These are phyloP conservation scores for Phytophthora macrochlamydospora DNA, from an alignment of 352 stramenopile genomes.

Conservation along the genomic window DNA sequence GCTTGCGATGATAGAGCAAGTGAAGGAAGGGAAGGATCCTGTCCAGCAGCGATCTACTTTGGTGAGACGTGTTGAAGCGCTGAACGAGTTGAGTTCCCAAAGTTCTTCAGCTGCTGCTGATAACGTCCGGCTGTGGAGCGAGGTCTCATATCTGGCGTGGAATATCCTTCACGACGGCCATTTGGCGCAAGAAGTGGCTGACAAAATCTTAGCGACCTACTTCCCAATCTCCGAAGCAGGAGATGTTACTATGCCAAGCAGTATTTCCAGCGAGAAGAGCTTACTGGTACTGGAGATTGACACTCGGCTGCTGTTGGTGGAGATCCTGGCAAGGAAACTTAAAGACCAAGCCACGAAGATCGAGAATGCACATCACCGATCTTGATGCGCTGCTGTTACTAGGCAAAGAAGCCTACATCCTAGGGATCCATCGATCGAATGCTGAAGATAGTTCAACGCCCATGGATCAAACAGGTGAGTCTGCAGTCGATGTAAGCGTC, in stretches of 20 bases:
- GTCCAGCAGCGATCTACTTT: slow-evolving; percentile 32
- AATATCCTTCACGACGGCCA: slow-evolving; percentile 40
- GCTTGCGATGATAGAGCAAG: slow-evolving; percentile 68
- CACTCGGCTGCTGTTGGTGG: slow-evolving; percentile 49
- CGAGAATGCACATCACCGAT: slow-evolving; percentile 18
- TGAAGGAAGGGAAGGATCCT: slow-evolving; percentile 67
- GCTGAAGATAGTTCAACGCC: slow-evolving; percentile 5
- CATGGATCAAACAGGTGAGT: slow-evolving; percentile 3
- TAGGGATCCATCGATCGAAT: slow-evolving; percentile 39
- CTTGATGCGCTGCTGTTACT: slow-evolving; percentile 25
- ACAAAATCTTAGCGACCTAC: slow-evolving; percentile 40
- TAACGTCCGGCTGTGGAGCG: slow-evolving; percentile 50
- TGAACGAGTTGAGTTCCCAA: slow-evolving; percentile 20
- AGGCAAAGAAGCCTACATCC: slow-evolving; percentile 31
- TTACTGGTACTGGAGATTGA: slow-evolving; percentile 63
- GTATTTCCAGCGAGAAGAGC: slow-evolving; percentile 47
- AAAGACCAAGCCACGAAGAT: slow-evolving; percentile 30
- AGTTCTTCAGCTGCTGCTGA: slow-evolving; percentile 4
- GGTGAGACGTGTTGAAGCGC: slow-evolving; percentile 25
- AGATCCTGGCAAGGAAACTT: slow-evolving; percentile 48
- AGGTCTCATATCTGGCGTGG: slow-evolving; percentile 53
- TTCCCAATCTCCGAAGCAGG: slow-evolving; percentile 33
- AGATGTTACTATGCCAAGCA: slow-evolving; percentile 11
- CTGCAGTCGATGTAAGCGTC: slow-evolving; percentile 12
- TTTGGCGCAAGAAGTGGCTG: slow-evolving; percentile 32